Evolutionary conservation across 306 rosid species (phyloP).

Genomic region (Adenanthera pavonina): DNA sequence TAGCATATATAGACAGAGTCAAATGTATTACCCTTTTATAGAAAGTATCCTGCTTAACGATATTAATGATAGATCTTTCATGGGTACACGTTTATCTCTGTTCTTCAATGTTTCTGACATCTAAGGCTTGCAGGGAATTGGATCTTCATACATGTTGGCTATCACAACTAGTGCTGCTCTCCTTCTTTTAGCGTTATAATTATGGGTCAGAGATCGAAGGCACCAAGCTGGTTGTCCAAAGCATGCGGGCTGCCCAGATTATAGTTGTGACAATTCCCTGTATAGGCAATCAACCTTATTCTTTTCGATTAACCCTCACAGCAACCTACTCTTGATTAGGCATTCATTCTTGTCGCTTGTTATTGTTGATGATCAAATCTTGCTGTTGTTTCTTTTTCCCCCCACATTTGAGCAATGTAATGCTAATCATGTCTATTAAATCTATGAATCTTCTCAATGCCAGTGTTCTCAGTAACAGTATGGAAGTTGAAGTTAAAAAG

Average conservation of each 20-base stretch:
- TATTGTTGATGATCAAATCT: constrained; percentile 17
- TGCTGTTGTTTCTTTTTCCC: constrained; percentile 23
- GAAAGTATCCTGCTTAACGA: neutral
- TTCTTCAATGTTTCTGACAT: constrained; percentile 10
- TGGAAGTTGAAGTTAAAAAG: neutral
- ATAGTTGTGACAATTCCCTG: neutral
- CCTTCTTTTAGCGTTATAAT: constrained; percentile 52
- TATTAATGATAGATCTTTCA: neutral
- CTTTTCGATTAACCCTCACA: constrained; percentile 1
- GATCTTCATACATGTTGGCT: constrained; percentile 56
- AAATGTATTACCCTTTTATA: neutral
- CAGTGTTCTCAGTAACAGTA: neutral
- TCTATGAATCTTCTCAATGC: neutral
- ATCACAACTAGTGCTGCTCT: constrained; percentile 57
- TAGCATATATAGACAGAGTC: neutral
- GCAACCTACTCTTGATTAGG: neutral
- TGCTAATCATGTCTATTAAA: neutral
- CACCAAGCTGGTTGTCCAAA: constrained; percentile 5
- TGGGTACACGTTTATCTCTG: neutral
- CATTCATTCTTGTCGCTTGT: neutral
- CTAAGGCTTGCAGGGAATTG: constrained; percentile 55
- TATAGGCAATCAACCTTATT: constrained; percentile 35
- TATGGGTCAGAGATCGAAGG: constrained; percentile 13
- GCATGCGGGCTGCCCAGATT: constrained; percentile 12
- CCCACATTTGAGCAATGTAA: constrained; percentile 29